phyloP scores from a whole-genome alignment of 192 early-diverging fungal species.

The Thoreauomyces humboldtii region DNA sequence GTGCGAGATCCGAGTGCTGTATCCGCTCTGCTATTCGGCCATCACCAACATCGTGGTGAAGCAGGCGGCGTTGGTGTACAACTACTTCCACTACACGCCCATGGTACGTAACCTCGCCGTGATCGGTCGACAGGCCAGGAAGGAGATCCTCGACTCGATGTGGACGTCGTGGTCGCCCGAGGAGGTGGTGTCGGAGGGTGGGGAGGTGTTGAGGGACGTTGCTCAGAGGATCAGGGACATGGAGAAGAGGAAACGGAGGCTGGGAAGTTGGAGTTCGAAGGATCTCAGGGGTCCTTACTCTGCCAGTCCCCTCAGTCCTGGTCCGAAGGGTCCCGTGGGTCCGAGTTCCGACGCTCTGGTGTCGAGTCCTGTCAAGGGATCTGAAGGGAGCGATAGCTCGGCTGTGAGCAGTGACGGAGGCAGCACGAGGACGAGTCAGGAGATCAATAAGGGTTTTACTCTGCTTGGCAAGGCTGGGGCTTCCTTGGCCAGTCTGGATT shows the following conservation, averaged over 20 bases:
- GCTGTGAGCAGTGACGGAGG: too few species aligned
- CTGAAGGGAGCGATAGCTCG: too few species aligned
- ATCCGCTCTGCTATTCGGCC: slow-evolving; percentile 1
- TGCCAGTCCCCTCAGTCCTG: too few species aligned
- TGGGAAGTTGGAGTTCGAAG: too few species aligned
- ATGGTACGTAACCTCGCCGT: background rate
- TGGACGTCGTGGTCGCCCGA: background rate
- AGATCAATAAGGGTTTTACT: too few species aligned
- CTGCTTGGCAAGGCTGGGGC: too few species aligned
- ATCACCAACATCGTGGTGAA: slow-evolving; percentile 9
- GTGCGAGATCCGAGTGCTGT: background rate
- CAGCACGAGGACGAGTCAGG: too few species aligned
- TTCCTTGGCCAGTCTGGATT: too few species aligned
- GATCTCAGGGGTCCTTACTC: too few species aligned
- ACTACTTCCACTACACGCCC: slow-evolving; percentile 14
- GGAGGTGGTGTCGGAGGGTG: background rate
- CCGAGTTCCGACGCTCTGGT: too few species aligned
- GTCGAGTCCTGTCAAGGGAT: too few species aligned
- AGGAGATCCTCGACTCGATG: slow-evolving; percentile 2
- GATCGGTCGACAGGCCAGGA: background rate
- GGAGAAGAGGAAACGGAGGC: background rate
- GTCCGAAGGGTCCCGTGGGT: too few species aligned
- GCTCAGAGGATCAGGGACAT: background rate
- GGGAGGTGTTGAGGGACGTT: background rate
- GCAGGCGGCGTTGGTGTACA: slow-evolving; percentile 13